A percentile compares a stretch with the other conserved stretches of the same genome.
These are phyloP conservation scores for Rubus parviflorus DNA, from an alignment of 306 rosid genomes.

Conservation along the genomic window DNA sequence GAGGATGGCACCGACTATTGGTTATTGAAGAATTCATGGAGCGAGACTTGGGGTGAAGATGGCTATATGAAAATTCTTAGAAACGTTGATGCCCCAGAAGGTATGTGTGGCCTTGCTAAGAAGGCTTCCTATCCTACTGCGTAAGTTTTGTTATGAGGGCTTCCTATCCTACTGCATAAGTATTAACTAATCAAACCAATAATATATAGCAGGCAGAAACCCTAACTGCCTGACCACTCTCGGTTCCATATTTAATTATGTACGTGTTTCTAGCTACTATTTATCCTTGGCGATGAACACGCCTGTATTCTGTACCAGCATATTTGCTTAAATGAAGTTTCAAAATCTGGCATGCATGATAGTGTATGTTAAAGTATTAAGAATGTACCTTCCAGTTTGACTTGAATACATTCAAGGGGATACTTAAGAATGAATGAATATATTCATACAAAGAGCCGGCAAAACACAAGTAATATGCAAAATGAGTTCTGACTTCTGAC, in stretches of 20 bases:
- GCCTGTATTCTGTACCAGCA: background rate
- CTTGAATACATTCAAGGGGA: background rate
- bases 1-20: conserved; percentile 20
- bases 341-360: background rate
- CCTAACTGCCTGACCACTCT: background rate
- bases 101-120: background rate
- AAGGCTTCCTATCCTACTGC: no score
- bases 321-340: background rate
- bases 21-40: conserved; percentile 37
- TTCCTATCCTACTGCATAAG: conserved; percentile 7
- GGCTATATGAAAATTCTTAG: conserved; percentile 30
- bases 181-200: background rate
- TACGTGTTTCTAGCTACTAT: no score
- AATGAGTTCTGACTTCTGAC: background rate
- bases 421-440: background rate
- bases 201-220: background rate
- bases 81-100: background rate
- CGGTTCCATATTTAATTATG: background rate
- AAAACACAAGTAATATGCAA: conserved; percentile 6
- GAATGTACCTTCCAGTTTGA: background rate
- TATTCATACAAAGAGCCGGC: background rate
- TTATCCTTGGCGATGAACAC: background rate
- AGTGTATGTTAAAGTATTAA: background rate
- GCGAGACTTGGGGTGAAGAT: conserved; percentile 27
- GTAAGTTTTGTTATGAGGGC: background rate